Evolutionary conservation across 345 rosid species (phyloP), one percentile per base, ranked within the genome.

Genomic region (Ailanthus altissimus): DNA sequence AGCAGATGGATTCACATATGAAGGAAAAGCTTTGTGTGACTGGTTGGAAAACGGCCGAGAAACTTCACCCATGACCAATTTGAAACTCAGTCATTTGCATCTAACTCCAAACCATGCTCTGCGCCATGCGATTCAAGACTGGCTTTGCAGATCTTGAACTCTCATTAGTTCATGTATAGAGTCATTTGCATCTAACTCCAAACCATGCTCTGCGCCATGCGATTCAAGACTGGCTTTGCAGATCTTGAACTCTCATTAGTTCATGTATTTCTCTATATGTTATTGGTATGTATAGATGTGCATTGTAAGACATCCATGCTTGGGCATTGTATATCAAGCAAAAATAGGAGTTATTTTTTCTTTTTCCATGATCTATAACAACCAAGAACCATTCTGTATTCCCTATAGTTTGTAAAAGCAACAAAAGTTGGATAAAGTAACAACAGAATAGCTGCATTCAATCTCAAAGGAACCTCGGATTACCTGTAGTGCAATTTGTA

Each of bases 211-310:
- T 89, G 70, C 83, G 90, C 25, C 83, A 82, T 5, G 91, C 95
- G 12, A 89, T 92, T 79, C 93, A 92, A 73, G 90, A 91, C 72
- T 90, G 93, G 97, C 97, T 90, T 50, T 90, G 92, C 81, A 84
- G 81, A 80, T 74, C 82, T 57, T 91, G 82, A 82, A 70, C 38
- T 63, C 49, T 56, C 47, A 45, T 38, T 46, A 49, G 16, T 60
- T 59, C 32, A 25, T 46, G 73, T 49, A 56, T 36, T 36, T 54
- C 25, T 75, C 15, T 46, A 46, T 18, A 40, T 54, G 61, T 23
- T 20, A 36, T 71, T 54, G 11, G 16, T 36, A 9, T 51, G 62
- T 64, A 21, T 38, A 62, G 69, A 51, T 46, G 62, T 21, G 60
- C 13, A 63, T 32, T 15, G 70, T 56, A 36, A 63, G 72, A 7